Percentiles rank a stretch among this genome's conserved stretches.
These are phyloP conservation scores for Ustanciosporium gigantosporum DNA, from an alignment of 1,284 basidiomycete species.

Conservation along the genomic window DNA sequence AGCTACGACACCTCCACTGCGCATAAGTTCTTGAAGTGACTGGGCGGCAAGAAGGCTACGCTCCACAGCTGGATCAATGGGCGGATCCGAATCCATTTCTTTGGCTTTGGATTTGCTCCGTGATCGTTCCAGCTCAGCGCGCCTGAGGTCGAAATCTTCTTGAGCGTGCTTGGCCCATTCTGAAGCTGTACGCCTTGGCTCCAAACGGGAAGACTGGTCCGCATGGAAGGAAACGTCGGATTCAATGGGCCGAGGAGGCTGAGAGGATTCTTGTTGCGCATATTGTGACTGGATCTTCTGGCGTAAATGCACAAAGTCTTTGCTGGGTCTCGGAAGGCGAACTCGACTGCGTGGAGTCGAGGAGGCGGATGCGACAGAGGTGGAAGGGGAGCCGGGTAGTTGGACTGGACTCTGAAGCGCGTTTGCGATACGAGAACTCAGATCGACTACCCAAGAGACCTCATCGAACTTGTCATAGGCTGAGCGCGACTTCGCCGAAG, in stretches of 20 bases:
- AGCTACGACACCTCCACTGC: conserved; percentile 21
- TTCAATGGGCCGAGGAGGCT: not conserved
- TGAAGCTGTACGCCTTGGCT: conserved; percentile 2
- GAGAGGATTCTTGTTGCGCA: too few species aligned
- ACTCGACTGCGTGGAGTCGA: conserved; percentile 9
- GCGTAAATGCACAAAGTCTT: conserved; percentile 25
- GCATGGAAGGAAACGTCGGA: too few species aligned
- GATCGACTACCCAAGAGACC: conserved; percentile 32
- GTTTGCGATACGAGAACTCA: conserved; percentile 30
- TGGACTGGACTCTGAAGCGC: conserved; percentile 12
- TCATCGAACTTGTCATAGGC: conserved; percentile 41
- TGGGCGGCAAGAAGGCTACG: conserved; percentile 29
- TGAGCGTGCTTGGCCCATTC: conserved; percentile 32
- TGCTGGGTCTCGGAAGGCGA: conserved; percentile 30
- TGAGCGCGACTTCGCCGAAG: conserved; percentile 5
- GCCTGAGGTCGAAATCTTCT: conserved; percentile 27
- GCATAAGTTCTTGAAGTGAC: conserved; percentile 32
- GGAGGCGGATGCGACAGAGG: conserved; percentile 2
- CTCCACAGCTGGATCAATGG: conserved; percentile 21
- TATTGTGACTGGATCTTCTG: too few species aligned
- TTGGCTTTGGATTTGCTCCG: not conserved
- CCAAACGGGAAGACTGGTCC: not conserved
- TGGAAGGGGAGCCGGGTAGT: not conserved
- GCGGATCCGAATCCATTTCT: not conserved
- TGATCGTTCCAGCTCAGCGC: conserved; percentile 13